Percentiles rank a stretch among this genome's conserved stretches.
phyloP scores from a whole-genome alignment of 352 stramenopile genomes.

The Globisporangium spinosum region DNA sequence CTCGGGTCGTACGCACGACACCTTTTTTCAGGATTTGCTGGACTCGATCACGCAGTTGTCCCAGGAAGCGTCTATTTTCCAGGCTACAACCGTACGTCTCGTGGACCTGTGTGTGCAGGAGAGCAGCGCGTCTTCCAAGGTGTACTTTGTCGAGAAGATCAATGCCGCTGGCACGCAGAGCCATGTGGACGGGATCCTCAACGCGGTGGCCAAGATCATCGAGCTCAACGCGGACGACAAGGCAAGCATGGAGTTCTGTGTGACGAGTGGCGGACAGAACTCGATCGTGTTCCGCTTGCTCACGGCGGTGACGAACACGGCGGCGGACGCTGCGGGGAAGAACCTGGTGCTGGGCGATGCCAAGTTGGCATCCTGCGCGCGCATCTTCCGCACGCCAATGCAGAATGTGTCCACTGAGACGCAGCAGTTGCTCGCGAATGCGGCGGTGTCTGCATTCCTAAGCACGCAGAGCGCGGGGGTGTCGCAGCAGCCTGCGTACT shows the following conservation, averaged over 20 bases:
- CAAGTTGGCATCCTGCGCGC: slow-evolving; percentile 48
- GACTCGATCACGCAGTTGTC: slow-evolving; percentile 74
- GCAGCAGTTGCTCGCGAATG: slow-evolving; percentile 60
- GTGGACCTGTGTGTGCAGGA: slow-evolving; percentile 51
- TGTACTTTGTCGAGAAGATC: slow-evolving; percentile 35
- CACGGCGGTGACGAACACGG: slow-evolving; percentile 54
- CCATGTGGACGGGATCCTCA: slow-evolving; percentile 50
- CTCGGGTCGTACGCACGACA: slow-evolving; percentile 49
- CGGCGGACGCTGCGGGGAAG: slow-evolving; percentile 32
- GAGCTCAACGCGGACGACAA: slow-evolving; percentile 69
- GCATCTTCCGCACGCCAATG: slow-evolving; percentile 73
- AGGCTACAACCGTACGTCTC: slow-evolving; percentile 70
- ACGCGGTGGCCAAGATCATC: slow-evolving; percentile 78
- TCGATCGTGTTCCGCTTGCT: slow-evolving; percentile 70
- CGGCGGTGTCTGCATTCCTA: slow-evolving; percentile 59
- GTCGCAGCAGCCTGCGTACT: slow-evolving; percentile 26
- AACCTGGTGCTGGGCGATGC: slow-evolving; percentile 30
- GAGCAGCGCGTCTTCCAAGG: slow-evolving; percentile 10
- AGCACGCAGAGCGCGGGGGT: slow-evolving; percentile 29
- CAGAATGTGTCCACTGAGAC: slow-evolving; percentile 61
- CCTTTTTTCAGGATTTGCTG: slow-evolving; percentile 69
- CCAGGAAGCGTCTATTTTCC: slow-evolving; percentile 71
- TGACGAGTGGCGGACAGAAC: slow-evolving; percentile 22
- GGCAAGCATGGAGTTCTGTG: slow-evolving; percentile 82
- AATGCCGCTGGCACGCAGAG: slow-evolving; percentile 27